These are phyloP conservation scores for Boletus sensibilis DNA, from an alignment of 768 basidiomycete species.

Conservation along the genomic window DNA sequence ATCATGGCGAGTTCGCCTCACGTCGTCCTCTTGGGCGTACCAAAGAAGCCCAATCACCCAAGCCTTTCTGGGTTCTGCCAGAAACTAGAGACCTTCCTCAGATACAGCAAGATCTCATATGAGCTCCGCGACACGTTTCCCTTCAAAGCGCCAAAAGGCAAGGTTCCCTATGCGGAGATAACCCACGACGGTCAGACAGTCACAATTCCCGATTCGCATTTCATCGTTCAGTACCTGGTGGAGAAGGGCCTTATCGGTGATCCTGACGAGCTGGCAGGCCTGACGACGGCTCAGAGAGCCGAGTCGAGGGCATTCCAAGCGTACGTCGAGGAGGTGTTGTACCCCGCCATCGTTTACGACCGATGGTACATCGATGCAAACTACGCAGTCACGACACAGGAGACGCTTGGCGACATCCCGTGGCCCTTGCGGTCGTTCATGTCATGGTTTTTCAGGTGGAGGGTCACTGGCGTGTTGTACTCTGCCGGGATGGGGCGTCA, in stretches of 20 bases:
- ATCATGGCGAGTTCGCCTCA: conserved; percentile 20
- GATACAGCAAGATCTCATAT: conserved; percentile 27
- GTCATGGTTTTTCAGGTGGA: conserved; percentile 24
- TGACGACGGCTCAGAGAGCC: conserved; percentile 29
- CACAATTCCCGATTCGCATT: conserved; percentile 33
- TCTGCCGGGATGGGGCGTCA: conserved; percentile 32
- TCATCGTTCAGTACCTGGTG: conserved; percentile 34
- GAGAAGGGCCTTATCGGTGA: conserved; percentile 25
- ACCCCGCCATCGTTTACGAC: conserved; percentile 28
- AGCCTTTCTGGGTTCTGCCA: conserved; percentile 35
- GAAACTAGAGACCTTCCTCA: conserved; percentile 34
- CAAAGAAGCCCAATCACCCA: conserved; percentile 21
- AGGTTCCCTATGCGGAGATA: conserved; percentile 34
- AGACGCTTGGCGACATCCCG: conserved; percentile 13
- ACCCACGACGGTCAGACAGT: conserved; percentile 20
- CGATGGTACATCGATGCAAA: conserved; percentile 34
- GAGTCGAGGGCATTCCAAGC: conserved; percentile 37
- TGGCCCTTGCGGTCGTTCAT: conserved; percentile 26
- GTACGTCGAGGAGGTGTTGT: conserved; percentile 33
- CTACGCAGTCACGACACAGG: conserved; percentile 11
- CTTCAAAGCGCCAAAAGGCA: conserved; percentile 32
- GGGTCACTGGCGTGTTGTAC: conserved; percentile 15
- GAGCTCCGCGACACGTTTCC: conserved; percentile 27
- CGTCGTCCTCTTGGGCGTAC: conserved; percentile 28
- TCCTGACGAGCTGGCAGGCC: conserved; percentile 26